phyloP scores from a whole-genome alignment of 2,329 filamentous ascomycete species.

The Botrytis porri region DNA sequence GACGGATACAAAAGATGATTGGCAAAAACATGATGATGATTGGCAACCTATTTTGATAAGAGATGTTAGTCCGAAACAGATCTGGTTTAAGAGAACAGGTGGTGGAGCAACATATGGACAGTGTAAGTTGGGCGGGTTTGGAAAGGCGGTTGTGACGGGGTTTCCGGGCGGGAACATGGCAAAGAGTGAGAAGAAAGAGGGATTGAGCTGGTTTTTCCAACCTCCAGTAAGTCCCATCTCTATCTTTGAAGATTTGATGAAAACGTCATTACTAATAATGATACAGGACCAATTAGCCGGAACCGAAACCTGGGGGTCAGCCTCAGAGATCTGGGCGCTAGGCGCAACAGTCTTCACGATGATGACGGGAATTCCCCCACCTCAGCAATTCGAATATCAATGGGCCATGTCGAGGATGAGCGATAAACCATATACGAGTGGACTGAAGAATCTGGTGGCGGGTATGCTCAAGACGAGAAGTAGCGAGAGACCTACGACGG shows the following conservation, averaged over 20 bases:
- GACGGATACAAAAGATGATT: slow-evolving; percentile 29
- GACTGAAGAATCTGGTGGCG: slow-evolving; percentile 28
- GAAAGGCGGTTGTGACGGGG: slow-evolving; percentile 37
- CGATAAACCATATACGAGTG: slow-evolving; percentile 29
- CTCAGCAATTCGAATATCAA: slow-evolving; percentile 27
- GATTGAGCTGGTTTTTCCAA: slow-evolving; percentile 17
- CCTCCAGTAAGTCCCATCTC: background rate
- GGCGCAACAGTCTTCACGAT: slow-evolving; percentile 35
- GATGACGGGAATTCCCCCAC: slow-evolving; percentile 36
- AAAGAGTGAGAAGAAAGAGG: slow-evolving; percentile 21
- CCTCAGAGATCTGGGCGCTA: slow-evolving; percentile 33
- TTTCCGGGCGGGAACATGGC: slow-evolving; percentile 24
- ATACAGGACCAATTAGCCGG: slow-evolving; percentile 33
- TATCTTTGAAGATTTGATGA: accelerated
- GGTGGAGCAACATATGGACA: slow-evolving; percentile 50
- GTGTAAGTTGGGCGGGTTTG: slow-evolving; percentile 53
- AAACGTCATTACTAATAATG: background rate
- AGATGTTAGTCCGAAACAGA: slow-evolving; percentile 46
- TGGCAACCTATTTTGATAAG: slow-evolving; percentile 54
- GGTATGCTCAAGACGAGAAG: slow-evolving; percentile 29
- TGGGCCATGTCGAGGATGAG: slow-evolving; percentile 34
- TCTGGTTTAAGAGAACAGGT: slow-evolving; percentile 50
- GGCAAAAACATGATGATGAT: slow-evolving; percentile 39
- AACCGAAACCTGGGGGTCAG: slow-evolving; percentile 24
- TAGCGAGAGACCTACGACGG: slow-evolving; percentile 24